These are phyloP conservation scores for Chlamydomonas reinhardtii DNA, from an alignment of 163 green algal species.

Conservation along the genomic window DNA sequence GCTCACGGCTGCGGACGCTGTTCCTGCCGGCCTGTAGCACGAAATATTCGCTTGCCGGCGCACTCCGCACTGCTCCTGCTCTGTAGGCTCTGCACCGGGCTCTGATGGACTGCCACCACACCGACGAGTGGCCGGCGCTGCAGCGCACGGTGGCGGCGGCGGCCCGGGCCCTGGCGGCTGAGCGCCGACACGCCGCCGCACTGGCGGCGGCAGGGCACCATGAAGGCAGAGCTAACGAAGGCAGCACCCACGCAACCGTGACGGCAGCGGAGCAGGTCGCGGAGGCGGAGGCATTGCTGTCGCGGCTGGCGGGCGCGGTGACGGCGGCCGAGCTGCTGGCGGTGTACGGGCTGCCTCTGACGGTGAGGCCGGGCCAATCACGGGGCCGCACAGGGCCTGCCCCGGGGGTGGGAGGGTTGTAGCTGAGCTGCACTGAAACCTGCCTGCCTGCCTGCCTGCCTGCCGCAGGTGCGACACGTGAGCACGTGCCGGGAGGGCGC, in stretches of 20 bases:
- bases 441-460: no score
- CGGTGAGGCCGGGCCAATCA: background rate
- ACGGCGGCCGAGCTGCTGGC: conserved; percentile 20
- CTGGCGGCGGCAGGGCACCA: background rate
- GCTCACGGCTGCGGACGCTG: no score
- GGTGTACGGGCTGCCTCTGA: conserved; percentile 22
- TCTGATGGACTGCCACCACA: conserved; percentile 17
- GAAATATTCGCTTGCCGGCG: no score
- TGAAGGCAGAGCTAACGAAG: background rate
- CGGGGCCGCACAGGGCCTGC: no score
- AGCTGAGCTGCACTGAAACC: no score
- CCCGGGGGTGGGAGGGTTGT: no score
- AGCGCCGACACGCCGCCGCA: background rate
- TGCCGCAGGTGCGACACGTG: conserved; percentile 1
- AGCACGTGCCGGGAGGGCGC: background rate
- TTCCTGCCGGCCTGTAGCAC: no score
- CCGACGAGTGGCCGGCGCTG: conserved; percentile 38
- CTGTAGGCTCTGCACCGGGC: background rate
- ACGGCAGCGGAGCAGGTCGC: background rate
- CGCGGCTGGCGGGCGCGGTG: conserved; percentile 5
- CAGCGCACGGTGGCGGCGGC: background rate
- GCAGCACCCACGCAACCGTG: background rate
- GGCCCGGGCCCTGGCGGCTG: background rate
- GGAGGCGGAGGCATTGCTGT: background rate
- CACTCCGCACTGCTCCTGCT: no score